Evolutionary conservation across 148 eudicot genomes (phyloP), one percentile per base, ranked within the genome.

Genomic region (Nepenthes gracilis): DNA sequence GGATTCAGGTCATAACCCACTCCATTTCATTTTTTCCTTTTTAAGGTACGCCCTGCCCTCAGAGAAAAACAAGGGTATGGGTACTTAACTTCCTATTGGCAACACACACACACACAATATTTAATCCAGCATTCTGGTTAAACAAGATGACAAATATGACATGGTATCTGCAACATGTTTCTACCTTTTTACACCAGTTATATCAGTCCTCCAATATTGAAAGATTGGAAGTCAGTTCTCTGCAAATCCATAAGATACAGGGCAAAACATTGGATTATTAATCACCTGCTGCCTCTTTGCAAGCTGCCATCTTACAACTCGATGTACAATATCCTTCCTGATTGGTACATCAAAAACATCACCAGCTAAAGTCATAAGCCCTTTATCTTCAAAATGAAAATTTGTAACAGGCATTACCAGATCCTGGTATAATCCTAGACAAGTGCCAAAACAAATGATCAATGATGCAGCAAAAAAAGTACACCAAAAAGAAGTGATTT

Each of bases 221-320:
- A 13, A 2, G n/a, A 11, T 3, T 4, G 2, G 23, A n/a, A 12
- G n/a, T 32, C 2, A 11, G 55, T 52, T 40, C 8, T 4, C 55
- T 13, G 1, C 12, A 23, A 32, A 12, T 32, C 2, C 55, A 13
- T 13, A 11, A 1, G 2, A 14, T 52, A 14, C 14, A 40, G 12
- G 10, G 33, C 12, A 11, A 47, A 2, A 58, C 33, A 6, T 14
- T 35, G 35, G 6, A 35, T 12, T 62, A 61, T n/a, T 6, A 58
- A 59, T 66, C 47, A 93, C 99, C 97, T 93, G 97, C 67, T 75
- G 99, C 47, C 97, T 81, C 74, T 93, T 93, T 36, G 99, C 99
- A 68, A 93, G 99, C 79, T 93, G 99, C 97, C 96, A 93, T 70
- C 89, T 79, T 13, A 93, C 97, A 75, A 93, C 95, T 60, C 95